These are phyloP conservation scores for Acanthamoeba healyi DNA, from an alignment of 208 protist genomes.

Conservation along the genomic window DNA sequence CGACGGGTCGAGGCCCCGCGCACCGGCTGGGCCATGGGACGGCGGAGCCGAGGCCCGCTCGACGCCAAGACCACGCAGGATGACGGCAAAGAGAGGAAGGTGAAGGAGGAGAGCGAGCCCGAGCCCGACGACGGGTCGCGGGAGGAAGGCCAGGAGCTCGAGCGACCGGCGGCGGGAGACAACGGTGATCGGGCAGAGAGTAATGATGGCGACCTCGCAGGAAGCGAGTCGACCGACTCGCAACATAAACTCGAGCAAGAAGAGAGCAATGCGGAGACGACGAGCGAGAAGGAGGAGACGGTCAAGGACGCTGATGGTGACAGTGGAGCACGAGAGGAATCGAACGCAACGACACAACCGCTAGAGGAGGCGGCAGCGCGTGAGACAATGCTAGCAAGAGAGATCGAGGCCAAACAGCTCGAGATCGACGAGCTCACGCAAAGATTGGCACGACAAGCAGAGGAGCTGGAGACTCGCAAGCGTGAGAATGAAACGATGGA, in stretches of 20 bases:
- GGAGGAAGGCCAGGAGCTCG: neutral
- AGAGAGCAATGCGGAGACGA: neutral
- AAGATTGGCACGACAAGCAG: neutral
- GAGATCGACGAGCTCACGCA: neutral
- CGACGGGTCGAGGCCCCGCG: neutral
- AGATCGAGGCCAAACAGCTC: neutral
- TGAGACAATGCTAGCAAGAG: neutral
- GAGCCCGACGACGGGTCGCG: neutral
- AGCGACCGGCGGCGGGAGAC: too few relatives aligned
- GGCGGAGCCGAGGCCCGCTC: neutral
- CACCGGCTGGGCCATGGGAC: slow-evolving; percentile 11
- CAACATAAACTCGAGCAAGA: too few relatives aligned
- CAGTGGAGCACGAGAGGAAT: neutral
- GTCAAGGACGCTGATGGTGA: neutral
- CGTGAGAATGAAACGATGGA: neutral
- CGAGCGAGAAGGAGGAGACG: neutral
- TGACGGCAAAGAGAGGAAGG: neutral
- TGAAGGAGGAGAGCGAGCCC: neutral
- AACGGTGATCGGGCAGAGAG: too few relatives aligned
- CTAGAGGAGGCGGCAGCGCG: neutral
- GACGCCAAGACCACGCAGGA: neutral
- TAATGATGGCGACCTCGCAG: too few relatives aligned
- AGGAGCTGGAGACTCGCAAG: neutral
- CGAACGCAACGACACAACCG: neutral
- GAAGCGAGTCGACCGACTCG: too few relatives aligned